Conservation (phyloP, 2,329 filamentous ascomycete genomes). For the Alternaria triticina region DNA sequence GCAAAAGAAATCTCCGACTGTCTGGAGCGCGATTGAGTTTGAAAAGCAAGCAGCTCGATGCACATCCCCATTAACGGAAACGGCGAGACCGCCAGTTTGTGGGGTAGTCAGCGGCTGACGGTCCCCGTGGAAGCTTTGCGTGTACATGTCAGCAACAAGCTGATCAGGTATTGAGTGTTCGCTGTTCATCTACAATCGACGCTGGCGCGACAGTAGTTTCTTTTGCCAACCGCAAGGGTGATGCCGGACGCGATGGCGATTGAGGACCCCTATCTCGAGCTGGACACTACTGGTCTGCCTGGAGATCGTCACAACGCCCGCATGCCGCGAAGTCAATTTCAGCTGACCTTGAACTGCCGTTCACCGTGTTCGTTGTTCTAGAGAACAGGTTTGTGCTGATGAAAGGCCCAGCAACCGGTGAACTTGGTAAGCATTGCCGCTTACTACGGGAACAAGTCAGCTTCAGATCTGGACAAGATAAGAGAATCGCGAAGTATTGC, state of each 20-base stretch:
- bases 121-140: slow-evolving; percentile 14
- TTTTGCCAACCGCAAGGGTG: not conserved
- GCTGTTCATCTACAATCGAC: not conserved
- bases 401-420: slow-evolving; percentile 9
- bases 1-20: slow-evolving; percentile 12
- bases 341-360: not conserved
- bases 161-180: slow-evolving; percentile 7
- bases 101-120: slow-evolving; percentile 25
- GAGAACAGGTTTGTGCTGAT: slow-evolving; percentile 8
- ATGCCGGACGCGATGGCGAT: not conserved
- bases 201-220: not conserved
- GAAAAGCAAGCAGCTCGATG: slow-evolving; percentile 14
- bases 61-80: slow-evolving; percentile 12
- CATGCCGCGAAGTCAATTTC: not conserved
- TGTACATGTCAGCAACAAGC: slow-evolving; percentile 14
- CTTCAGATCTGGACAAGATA: not conserved
- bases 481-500: not conserved
- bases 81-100: slow-evolving; percentile 24
- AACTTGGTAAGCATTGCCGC: not conserved
- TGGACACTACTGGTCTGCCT: not conserved
- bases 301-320: not conserved
- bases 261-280: not conserved
- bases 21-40: slow-evolving; percentile 10
- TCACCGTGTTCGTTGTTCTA: not conserved
- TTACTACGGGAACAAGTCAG: not conserved